Evolutionary conservation across 768 basidiomycete genomes (phyloP).

Genomic region (Solioccasus polychromus): DNA sequence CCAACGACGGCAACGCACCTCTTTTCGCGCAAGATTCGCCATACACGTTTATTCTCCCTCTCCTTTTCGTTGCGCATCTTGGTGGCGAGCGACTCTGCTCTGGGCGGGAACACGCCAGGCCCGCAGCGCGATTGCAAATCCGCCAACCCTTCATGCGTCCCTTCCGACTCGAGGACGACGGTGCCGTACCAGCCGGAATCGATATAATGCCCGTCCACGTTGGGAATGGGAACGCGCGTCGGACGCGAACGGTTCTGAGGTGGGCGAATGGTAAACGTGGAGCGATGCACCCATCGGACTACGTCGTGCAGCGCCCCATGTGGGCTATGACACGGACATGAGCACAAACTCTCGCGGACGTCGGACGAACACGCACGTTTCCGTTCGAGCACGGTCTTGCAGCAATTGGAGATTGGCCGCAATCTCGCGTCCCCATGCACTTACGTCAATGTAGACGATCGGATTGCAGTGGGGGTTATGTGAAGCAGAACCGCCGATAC

Average conservation of each 20-base stretch:
- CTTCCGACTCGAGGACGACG: constrained; percentile 81
- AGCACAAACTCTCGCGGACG: constrained; percentile 1
- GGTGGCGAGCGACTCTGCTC: constrained; percentile 39
- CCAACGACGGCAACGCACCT: constrained; percentile 44
- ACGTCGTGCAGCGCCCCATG: constrained; percentile 79
- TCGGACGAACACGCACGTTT: constrained; percentile 59
- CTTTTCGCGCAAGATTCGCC: constrained; percentile 71
- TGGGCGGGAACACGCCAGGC: constrained; percentile 61
- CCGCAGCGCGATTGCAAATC: constrained; percentile 77
- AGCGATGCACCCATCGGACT: constrained; percentile 82
- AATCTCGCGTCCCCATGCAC: constrained; percentile 78
- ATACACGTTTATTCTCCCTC: constrained; percentile 52
- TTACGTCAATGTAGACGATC: constrained; percentile 69
- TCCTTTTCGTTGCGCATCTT: constrained; percentile 37
- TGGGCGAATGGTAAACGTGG: constrained; percentile 67
- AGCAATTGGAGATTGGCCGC: constrained; percentile 69
- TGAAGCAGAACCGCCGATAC: constrained; percentile 39
- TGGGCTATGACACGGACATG: constrained; percentile 44
- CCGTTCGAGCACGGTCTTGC: constrained; percentile 73
- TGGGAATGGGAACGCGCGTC: constrained; percentile 48
- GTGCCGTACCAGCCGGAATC: constrained; percentile 84
- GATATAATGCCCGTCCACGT: constrained; percentile 52
- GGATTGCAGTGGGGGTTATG: constrained; percentile 53
- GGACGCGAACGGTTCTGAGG: constrained; percentile 31
- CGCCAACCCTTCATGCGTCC: constrained; percentile 79